phyloP scores from a whole-genome alignment of 2,329 filamentous ascomycete genomes.

The Huntiella savannae region DNA sequence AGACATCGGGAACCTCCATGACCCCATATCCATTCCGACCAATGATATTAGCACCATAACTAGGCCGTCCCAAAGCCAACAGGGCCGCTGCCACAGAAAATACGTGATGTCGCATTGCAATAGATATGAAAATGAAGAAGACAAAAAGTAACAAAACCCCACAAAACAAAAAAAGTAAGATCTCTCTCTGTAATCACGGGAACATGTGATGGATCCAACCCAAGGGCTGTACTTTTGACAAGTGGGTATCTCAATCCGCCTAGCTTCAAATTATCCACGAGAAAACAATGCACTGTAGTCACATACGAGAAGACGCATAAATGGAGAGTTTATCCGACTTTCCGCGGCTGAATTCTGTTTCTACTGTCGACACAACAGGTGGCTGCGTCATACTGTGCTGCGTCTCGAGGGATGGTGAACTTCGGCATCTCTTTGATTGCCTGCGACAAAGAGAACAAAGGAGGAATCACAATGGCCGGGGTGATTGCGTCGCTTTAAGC shows the following conservation, averaged over 20 bases:
- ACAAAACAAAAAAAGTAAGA: background rate
- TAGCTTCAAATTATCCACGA: too few relatives aligned
- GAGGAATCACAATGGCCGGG: background rate
- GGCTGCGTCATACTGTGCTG: too few relatives aligned
- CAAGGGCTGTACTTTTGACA: too few relatives aligned
- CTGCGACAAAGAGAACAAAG: background rate
- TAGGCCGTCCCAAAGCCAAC: background rate
- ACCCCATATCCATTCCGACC: constrained; percentile 1
- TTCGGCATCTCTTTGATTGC: too few relatives aligned
- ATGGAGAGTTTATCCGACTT: background rate
- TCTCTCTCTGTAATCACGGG: background rate
- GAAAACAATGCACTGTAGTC: too few relatives aligned
- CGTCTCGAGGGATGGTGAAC: too few relatives aligned
- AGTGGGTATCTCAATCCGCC: too few relatives aligned
- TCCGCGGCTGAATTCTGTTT: too few relatives aligned
- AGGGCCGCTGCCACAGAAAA: background rate
- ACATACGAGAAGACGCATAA: background rate
- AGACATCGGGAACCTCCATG: background rate
- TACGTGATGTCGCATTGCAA: background rate
- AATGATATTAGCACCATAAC: background rate
- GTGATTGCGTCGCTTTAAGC: background rate
- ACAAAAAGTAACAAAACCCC: background rate
- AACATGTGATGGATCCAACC: background rate
- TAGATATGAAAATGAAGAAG: background rate
- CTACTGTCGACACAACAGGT: too few relatives aligned